phyloP scores from a whole-genome alignment of 2,329 filamentous ascomycete species.

The Fusarium aywerte region DNA sequence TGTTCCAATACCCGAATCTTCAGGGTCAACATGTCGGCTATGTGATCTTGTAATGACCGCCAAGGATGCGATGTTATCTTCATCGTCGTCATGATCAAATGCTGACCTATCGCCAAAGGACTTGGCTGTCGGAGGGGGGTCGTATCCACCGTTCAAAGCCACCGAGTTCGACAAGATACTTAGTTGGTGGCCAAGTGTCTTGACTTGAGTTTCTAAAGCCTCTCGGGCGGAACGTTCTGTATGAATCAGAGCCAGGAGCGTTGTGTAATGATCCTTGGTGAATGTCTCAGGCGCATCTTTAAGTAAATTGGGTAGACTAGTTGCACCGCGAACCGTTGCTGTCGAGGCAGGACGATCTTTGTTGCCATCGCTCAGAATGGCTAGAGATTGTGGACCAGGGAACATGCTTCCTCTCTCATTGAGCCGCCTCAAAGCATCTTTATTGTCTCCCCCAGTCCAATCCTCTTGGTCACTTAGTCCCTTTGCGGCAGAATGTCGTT shows the following conservation, averaged over 20 bases:
- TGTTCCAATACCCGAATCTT: slow-evolving; percentile 53
- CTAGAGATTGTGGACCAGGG: slow-evolving; percentile 46
- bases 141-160: slow-evolving; percentile 35
- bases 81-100: slow-evolving; percentile 58
- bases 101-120: slow-evolving; percentile 54
- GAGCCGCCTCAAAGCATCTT: slow-evolving; percentile 30
- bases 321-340: slow-evolving; percentile 60
- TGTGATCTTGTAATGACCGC: slow-evolving; percentile 28
- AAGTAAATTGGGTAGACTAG: slow-evolving; percentile 57
- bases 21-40: slow-evolving; percentile 44
- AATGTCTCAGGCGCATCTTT: slow-evolving; percentile 49
- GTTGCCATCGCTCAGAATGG: not conserved
- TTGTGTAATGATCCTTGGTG: slow-evolving; percentile 60
- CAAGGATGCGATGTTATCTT: slow-evolving; percentile 47
- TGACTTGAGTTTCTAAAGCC: slow-evolving; percentile 67
- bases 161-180: slow-evolving; percentile 58
- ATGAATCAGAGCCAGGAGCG: slow-evolving; percentile 64
- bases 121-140: slow-evolving; percentile 51
- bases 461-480: not conserved
- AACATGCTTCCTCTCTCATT: slow-evolving; percentile 58
- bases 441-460: slow-evolving; percentile 4
- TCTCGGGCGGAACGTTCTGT: slow-evolving; percentile 66
- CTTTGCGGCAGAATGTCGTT: slow-evolving; percentile 22
- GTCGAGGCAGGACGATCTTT: slow-evolving; percentile 56
- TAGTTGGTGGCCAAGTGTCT: slow-evolving; percentile 62